Conservation (phyloP, 495 filamentous ascomycete genomes). For the Cenococcum geophilum region DNA sequence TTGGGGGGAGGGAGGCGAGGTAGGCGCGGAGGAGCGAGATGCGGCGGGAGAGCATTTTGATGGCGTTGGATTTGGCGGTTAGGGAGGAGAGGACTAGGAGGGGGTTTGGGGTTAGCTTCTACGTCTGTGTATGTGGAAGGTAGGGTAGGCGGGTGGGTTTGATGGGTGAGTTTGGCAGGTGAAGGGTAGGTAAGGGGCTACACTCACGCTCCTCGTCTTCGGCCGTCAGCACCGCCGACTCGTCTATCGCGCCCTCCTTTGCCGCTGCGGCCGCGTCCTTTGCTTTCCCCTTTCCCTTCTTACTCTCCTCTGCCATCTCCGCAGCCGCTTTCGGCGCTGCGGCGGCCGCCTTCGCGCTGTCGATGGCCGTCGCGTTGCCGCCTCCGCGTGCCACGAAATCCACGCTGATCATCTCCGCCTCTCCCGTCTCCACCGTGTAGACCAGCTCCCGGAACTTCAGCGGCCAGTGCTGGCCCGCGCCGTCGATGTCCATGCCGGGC, state of each 20-base stretch:
- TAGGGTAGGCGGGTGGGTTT: no score
- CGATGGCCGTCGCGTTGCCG: constrained; percentile 64
- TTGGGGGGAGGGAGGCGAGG: constrained; percentile 63
- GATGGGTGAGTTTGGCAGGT: not conserved
- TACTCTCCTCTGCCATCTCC: constrained; percentile 28
- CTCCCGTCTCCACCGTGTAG: constrained; percentile 84
- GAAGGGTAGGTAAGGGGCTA: not conserved
- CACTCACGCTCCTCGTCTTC: constrained; percentile 69
- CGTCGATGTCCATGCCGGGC: constrained; percentile 63
- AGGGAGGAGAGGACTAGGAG: constrained; percentile 58
- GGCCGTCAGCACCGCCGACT: constrained; percentile 53
- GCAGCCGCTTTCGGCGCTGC: constrained; percentile 24
- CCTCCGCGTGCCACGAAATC: constrained; percentile 82
- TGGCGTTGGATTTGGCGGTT: constrained; percentile 82
- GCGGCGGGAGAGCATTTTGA: constrained; percentile 82
- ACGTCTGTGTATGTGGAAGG: no score
- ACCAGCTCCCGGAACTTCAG: constrained; percentile 77
- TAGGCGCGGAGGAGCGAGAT: constrained; percentile 78
- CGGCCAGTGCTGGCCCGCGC: constrained; percentile 42
- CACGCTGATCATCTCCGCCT: constrained; percentile 95
- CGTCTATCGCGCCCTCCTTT: constrained; percentile 23
- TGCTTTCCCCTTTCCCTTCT: constrained; percentile 41
- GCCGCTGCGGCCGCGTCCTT: constrained; percentile 35
- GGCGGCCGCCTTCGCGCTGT: constrained; percentile 32
- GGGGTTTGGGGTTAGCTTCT: constrained; percentile 26